Base-by-base conservation (phyloP, 106 monocot species). In the Acorus calamus region DNA sequence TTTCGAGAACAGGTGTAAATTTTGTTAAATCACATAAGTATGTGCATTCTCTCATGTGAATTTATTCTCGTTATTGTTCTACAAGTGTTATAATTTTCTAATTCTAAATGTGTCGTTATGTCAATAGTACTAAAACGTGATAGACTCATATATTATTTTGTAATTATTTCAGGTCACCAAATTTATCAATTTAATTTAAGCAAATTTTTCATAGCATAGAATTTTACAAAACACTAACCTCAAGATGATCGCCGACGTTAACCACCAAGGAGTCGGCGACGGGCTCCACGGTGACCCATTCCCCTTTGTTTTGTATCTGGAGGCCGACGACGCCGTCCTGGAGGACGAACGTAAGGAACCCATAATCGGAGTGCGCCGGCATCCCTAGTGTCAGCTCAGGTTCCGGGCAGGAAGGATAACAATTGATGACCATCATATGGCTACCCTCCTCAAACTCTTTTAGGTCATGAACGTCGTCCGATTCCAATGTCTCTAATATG, bases 351-450 rank as follows among this genome's bases (percentile, higher is more conserved):
- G 94, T 94, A 41, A 94, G 81, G 53, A 94, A 78, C 56, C 89
- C 94, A 55, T 82, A 89, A 68, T 94, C 94, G 6, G 94, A 94
- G 55, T 94, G 94, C 2, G 94, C 84, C 3, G 94, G 94, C 89
- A 94, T 89, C 41, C 94, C 94, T 1, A 94, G 79, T 4, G 86
- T 80, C 6, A 86, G 73, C 8, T 82, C 65, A 3, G 94, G 94
- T 61, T 94, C 77, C 0, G 94, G 94, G 70, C 94, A 94, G 0
- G 67, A 42, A 0, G 89, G 94, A 46, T 60, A 94, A 60, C 68
- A 86, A 57, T 94, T 94, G 3, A 81, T 46, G 2, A 89, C 70
- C 86, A 94, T 68, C 49, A 89, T 12, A 7, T 94, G 94, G 2
- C 81, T 79, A 0, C 93, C 93, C 2, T 76, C 64, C 2, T 81